Evolutionary conservation across 2,329 filamentous ascomycete genomes (phyloP).

Genomic region (Sporothrix euskadiensis): DNA sequence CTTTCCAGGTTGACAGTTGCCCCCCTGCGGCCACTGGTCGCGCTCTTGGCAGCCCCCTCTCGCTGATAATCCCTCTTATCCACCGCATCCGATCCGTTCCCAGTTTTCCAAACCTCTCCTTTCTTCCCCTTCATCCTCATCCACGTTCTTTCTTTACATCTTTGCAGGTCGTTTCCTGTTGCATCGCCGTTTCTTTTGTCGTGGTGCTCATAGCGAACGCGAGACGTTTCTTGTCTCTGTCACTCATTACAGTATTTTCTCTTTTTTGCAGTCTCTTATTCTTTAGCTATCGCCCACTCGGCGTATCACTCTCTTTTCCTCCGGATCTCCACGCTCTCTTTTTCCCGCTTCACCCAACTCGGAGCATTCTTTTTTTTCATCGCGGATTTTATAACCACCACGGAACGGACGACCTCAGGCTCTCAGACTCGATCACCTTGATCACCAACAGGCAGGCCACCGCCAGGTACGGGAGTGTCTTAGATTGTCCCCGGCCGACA

Average conservation of each 20-base stretch:
- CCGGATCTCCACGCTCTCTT: not conserved
- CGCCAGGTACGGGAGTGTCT: constrained; percentile 21
- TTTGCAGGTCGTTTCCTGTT: constrained; percentile 25
- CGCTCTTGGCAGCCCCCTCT: constrained; percentile 1
- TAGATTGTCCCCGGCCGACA: not conserved
- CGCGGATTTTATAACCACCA: not conserved
- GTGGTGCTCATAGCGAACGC: constrained; percentile 13
- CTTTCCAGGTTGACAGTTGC: not conserved
- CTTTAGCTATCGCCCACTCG: not conserved
- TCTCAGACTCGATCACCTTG: not conserved
- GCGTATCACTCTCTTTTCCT: not conserved
- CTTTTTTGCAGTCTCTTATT: not conserved
- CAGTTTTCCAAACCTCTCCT: constrained; percentile 12
- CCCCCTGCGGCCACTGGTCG: not conserved
- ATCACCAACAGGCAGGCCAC: not conserved
- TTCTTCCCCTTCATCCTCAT: constrained; percentile 15
- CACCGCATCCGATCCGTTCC: constrained; percentile 7
- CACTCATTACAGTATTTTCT: constrained; percentile 5
- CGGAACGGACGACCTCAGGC: not conserved
- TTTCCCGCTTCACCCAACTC: not conserved
- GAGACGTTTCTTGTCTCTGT: constrained; percentile 32
- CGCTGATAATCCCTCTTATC: constrained; percentile 10
- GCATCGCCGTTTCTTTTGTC: constrained; percentile 21
- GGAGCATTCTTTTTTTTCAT: constrained; percentile 10
- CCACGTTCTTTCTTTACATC: constrained; percentile 19